These are phyloP conservation scores for Ophiostoma pallidulum DNA, from an alignment of 2,329 filamentous ascomycete species.

Conservation along the genomic window DNA sequence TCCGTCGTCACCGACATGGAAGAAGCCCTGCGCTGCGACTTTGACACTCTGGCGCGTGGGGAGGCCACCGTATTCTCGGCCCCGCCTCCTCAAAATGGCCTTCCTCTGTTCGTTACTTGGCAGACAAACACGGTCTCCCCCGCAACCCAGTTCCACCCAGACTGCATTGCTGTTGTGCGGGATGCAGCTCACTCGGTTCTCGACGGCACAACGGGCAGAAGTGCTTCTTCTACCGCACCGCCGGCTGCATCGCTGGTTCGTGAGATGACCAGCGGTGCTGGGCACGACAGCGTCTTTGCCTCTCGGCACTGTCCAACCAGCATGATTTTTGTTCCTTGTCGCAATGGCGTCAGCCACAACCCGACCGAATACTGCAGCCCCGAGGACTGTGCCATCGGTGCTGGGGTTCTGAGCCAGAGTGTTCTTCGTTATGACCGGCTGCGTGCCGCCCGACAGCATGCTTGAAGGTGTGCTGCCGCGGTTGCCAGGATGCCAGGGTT, in stretches of 20 bases:
- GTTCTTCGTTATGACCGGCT: constrained; percentile 19
- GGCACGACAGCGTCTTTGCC: constrained; percentile 47
- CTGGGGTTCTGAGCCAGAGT: constrained; percentile 36
- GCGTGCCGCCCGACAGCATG: not conserved
- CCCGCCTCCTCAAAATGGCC: constrained; percentile 15
- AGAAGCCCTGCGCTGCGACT: constrained; percentile 45
- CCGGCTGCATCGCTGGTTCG: constrained; percentile 22
- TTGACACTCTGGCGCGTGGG: constrained; percentile 48
- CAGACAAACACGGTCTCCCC: constrained; percentile 51
- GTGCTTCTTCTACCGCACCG: not conserved
- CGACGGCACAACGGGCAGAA: constrained; percentile 27
- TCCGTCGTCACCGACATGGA: constrained; percentile 47
- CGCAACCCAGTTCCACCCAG: constrained; percentile 54
- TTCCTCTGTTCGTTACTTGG: constrained; percentile 39
- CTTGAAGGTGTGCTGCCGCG: not conserved
- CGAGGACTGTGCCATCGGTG: constrained; percentile 49
- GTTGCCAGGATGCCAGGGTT: no score
- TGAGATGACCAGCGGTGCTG: constrained; percentile 33
- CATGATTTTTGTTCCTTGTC: constrained; percentile 59
- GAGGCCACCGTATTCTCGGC: constrained; percentile 33
- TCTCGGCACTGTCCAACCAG: constrained; percentile 50
- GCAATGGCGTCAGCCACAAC: constrained; percentile 54
- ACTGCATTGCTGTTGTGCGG: constrained; percentile 57
- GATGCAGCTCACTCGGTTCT: constrained; percentile 49
- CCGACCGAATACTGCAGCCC: constrained; percentile 52